Percentiles rank a stretch among this genome's conserved stretches.
Conservation (phyloP, 208 protist species). For the Acanthamoeba culbertsoni region DNA sequence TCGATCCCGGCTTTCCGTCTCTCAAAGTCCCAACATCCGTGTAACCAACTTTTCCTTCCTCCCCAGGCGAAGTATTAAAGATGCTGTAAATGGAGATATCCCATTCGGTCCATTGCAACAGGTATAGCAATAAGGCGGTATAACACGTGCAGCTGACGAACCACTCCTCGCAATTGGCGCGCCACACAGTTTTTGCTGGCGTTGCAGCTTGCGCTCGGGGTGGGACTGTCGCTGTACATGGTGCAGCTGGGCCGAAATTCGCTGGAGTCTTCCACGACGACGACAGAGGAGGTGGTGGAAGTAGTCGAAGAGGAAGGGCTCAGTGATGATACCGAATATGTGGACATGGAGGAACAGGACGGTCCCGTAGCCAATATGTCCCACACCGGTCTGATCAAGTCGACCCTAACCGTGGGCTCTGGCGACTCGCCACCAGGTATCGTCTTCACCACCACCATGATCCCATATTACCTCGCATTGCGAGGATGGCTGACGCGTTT, state of each 20-base stretch:
- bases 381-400: background rate
- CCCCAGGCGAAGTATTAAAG: background rate
- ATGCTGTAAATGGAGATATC: background rate
- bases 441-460: too few species aligned
- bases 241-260: background rate
- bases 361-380: background rate
- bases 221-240: conserved; percentile 36
- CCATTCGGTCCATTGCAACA: background rate
- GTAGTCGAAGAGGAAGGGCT: background rate
- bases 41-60: background rate
- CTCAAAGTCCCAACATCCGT: background rate
- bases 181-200: conserved; percentile 1
- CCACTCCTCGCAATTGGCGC: too few species aligned
- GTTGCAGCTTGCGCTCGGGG: background rate
- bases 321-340: background rate
- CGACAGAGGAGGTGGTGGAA: background rate
- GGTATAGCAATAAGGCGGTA: too few species aligned
- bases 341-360: background rate
- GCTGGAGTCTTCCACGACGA: background rate
- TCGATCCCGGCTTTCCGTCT: too few species aligned
- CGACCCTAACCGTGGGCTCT: background rate
- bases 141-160: too few species aligned
- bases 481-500: background rate
- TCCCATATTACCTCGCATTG: background rate
- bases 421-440: background rate